Base-by-base conservation (phyloP, 23 red algal species). In the Chondrus crispus region DNA sequence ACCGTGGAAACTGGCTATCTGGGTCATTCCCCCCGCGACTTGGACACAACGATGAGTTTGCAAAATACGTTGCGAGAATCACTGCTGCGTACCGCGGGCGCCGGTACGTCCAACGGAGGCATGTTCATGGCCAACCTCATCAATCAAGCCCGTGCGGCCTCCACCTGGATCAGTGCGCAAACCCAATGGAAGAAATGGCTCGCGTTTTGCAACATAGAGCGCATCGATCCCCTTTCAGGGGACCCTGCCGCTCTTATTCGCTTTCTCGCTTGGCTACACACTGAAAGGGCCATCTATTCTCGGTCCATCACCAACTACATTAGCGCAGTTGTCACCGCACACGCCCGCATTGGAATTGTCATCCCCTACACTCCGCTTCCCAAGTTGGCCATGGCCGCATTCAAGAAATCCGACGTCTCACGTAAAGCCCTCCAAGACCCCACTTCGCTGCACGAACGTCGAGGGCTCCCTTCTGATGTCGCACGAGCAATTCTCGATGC, bases 1-100 rank as follows among this genome's bases (percentile, higher is more conserved):
- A 28, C 78, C 51, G 46, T 82, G 78, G 78, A 82, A 82, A 45
- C 4, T 82, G 44, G 44, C 47, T n/a, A 29, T 82, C 44, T 82
- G 78, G 78, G 30, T 10, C 24, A 82, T 82, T n/a, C n/a, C n/a
- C n/a, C n/a, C 19, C 16, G 30, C 13, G 29, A 16, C 19, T 33
- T 18, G 13, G n/a, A n/a, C n/a, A n/a, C 14, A 13, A 18, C 13
- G 14, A 18, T 14, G 13, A 14, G 14, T 18, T 26, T 73, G 29
- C 14, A 13, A 14, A 26, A 13, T 13, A 73, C 32, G 32, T 26
- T 73, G 14, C 19, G 14, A 14, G 30, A 73, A 13, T 73, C 16
- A 18, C 13, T 73, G 12, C 68, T 73, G 14, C n/a, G 29, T 14
- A 24, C 30, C 14, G 68, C 68, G 13, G 68, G 68, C 13, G 68